phyloP scores from a whole-genome alignment of 2,329 filamentous ascomycete genomes.

The Microdochium nivale region DNA sequence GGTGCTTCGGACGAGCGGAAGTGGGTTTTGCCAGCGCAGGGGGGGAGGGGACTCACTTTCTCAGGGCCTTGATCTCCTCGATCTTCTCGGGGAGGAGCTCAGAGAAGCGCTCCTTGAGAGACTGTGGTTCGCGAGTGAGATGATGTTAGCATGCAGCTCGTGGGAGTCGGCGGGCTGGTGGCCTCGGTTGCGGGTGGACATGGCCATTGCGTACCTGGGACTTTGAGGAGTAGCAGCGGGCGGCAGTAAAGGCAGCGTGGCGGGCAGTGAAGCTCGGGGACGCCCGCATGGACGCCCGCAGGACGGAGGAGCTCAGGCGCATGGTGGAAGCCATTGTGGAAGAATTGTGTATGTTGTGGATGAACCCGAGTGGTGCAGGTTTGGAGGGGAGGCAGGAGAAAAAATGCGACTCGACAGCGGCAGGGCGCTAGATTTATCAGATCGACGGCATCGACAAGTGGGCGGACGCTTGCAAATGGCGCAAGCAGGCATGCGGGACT shows the following conservation, averaged over 20 bases:
- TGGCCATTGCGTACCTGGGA: conserved; percentile 55
- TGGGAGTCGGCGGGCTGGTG: not conserved
- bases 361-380: conserved; percentile 8
- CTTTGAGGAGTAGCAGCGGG: conserved; percentile 91
- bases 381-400: conserved; percentile 9
- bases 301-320: conserved; percentile 71
- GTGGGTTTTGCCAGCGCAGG: conserved; percentile 5
- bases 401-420: not conserved
- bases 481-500: not conserved
- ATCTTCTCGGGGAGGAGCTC: conserved; percentile 93
- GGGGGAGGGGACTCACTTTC: conserved; percentile 60
- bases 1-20: conserved; percentile 15
- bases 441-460: not conserved
- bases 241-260: conserved; percentile 67
- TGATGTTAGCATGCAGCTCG: not conserved
- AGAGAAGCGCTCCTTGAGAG: conserved; percentile 96
- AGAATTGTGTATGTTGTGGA: conserved; percentile 9
- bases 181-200: conserved; percentile 9
- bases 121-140: not conserved
- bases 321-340: conserved; percentile 73
- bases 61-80: conserved; percentile 97
- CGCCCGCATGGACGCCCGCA: conserved; percentile 63
- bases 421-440: conserved; percentile 11
- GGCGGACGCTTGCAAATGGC: not conserved
- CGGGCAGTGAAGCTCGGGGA: conserved; percentile 60